Conservation (phyloP, 2,329 filamentous ascomycete genomes). For the Cladosporium halotolerans region DNA sequence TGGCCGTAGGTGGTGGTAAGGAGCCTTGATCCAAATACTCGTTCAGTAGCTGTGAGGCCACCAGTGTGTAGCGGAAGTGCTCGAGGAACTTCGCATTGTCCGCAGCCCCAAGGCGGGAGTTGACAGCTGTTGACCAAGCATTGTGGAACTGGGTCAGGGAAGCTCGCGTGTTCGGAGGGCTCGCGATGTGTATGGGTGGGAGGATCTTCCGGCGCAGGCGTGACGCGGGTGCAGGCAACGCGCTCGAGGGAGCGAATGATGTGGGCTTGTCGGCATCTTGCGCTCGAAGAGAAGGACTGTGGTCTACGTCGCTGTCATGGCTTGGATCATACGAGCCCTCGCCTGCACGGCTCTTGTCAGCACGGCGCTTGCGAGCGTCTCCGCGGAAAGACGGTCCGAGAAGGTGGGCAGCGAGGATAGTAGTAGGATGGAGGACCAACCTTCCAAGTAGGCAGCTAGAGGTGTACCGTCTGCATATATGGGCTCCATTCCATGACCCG, state of each 20-base stretch:
- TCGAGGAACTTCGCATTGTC: slow-evolving; percentile 85
- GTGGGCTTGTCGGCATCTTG: background rate
- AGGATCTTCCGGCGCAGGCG: slow-evolving; percentile 11
- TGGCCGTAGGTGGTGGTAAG: slow-evolving; percentile 28
- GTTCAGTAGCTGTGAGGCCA: slow-evolving; percentile 82
- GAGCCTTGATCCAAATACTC: slow-evolving; percentile 49
- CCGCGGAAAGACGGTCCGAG: background rate
- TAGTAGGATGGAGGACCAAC: slow-evolving; percentile 45
- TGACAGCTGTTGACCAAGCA: slow-evolving; percentile 54
- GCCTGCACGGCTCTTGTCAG: slow-evolving; percentile 19
- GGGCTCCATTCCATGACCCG: slow-evolving; percentile 63
- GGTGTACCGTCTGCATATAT: slow-evolving; percentile 82
- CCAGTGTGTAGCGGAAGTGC: slow-evolving; percentile 86
- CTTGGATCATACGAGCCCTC: slow-evolving; percentile 26
- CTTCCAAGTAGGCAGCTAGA: slow-evolving; percentile 82
- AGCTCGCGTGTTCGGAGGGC: background rate
- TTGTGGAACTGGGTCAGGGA: slow-evolving; percentile 31
- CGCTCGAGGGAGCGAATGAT: slow-evolving; percentile 9
- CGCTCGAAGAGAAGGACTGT: slow-evolving; percentile 5
- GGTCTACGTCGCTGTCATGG: slow-evolving; percentile 14
- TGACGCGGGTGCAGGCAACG: background rate
- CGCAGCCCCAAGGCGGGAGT: slow-evolving; percentile 64
- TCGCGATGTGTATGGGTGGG: slow-evolving; percentile 11
- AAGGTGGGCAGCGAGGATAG: background rate
- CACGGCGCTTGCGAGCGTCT: background rate